These are phyloP conservation scores for Talaromyces albobiverticillius DNA, from an alignment of 2,329 filamentous ascomycete genomes.

Conservation along the genomic window DNA sequence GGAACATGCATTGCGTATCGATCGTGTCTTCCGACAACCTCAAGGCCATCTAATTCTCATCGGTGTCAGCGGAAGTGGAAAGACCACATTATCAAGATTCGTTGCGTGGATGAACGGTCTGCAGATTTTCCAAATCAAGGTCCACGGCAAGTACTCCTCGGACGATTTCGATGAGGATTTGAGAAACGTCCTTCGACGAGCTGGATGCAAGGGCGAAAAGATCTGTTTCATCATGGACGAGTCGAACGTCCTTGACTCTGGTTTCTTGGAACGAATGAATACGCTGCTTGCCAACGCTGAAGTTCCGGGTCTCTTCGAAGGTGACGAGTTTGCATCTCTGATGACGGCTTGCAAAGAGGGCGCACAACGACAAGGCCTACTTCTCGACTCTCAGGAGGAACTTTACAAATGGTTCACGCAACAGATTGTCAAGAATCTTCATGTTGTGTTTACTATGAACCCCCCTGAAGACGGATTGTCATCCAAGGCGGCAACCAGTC, in stretches of 20 bases:
- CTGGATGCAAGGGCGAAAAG: conserved; percentile 97
- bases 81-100: conserved; percentile 95
- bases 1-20: conserved; percentile 96
- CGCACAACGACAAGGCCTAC: conserved; percentile 88
- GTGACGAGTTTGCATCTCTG: conserved; percentile 95
- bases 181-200: conserved; percentile 85
- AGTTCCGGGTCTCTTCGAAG: conserved; percentile 96
- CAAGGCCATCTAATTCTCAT: conserved; percentile 98
- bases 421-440: conserved; percentile 97
- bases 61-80: conserved; percentile 96
- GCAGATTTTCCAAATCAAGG: conserved; percentile 99
- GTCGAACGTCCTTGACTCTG: conserved; percentile 95
- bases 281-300: conserved; percentile 98
- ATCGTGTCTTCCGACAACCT: conserved; percentile 96
- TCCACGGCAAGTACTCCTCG: conserved; percentile 95
- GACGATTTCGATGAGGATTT: conserved; percentile 99
- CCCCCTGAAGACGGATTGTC: conserved; percentile 91
- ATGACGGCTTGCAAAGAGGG: conserved; percentile 99
- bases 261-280: conserved; percentile 99
- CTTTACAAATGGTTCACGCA: conserved; percentile 99
- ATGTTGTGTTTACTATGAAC: conserved; percentile 99
- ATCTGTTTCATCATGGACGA: conserved; percentile 99
- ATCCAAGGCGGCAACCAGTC: conserved; percentile 95
- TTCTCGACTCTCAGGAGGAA: conserved; percentile 96
- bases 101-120: conserved; percentile 99